Evolutionary conservation across 1,284 basidiomycete genomes (phyloP), one percentile per base, ranked within the genome.

Genomic region (Quambalaria eucalypti): DNA sequence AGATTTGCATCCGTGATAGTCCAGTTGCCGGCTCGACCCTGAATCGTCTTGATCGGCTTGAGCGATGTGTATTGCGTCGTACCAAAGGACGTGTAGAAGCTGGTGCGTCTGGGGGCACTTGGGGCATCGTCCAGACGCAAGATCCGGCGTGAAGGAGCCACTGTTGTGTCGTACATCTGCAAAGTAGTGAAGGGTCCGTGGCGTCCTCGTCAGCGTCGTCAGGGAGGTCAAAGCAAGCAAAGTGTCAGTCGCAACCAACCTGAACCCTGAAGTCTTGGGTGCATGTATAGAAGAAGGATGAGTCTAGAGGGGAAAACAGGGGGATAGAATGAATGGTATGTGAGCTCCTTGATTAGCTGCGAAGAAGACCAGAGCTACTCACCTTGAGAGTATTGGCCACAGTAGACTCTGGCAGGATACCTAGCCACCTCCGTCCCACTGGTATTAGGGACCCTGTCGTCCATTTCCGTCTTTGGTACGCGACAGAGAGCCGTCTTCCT

Each of bases 351-450:
- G 10, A 33, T 21, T 10, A 16, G 10, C 10, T 1, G 28, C 10
- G 48, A 50, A 30, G 25, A n/a, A 1, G n/a, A 1, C 12, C 19
- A 14, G 28, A 10, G 10, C 39, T 66, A n/a, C n/a, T n/a, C n/a
- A n/a, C n/a, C n/a, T 64, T 75, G 76, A 60, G 89, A 91, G 76
- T 86, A 97, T 75, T 96, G 92, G 0, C 90, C 95, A 10, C 86
- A 88, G 73, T 98, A 98, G 30, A 91, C 85, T 56, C 90, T 88
- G 12, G 84, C 79, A 2, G 81, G 80, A 68, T 91, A 91, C 33
- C 81, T 79, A 1, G 90, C 88, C 0, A 97, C 91, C 10, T 89
- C 83, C 1, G 88, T 87, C 2, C 93, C 93, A 61, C 83, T 81
- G 2, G 86, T 83, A 69, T 95, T 96, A 0, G 92, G 93, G 9